A percentile compares a stretch with the other conserved stretches of the same genome.
These are phyloP conservation scores for Durusdinium trenchii DNA, from an alignment of 73 alveolate species.

Conservation along the genomic window DNA sequence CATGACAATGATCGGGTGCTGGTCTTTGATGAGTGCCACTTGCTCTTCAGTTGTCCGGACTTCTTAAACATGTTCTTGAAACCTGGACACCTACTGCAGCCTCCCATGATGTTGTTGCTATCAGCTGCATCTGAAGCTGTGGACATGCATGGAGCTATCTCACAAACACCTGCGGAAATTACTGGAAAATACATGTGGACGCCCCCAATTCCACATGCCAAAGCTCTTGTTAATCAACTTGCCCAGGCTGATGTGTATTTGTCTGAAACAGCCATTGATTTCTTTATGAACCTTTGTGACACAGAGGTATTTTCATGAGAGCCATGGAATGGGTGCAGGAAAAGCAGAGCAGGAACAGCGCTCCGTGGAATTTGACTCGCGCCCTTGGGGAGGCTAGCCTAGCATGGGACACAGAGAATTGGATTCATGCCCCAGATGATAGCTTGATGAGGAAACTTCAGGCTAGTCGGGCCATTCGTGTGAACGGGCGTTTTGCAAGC, in stretches of 20 bases:
- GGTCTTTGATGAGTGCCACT: constrained; percentile 66
- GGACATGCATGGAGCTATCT: background rate
- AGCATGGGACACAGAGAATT: constrained; percentile 37
- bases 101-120: constrained; percentile 12
- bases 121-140: constrained; percentile 46
- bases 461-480: constrained; percentile 41
- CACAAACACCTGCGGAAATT: background rate
- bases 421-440: background rate
- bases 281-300: constrained; percentile 11
- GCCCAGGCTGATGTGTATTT: constrained; percentile 22
- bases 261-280: constrained; percentile 3
- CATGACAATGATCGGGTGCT: constrained; percentile 34
- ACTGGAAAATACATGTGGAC: constrained; percentile 65
- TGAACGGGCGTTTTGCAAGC: background rate
- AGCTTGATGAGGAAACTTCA: constrained; percentile 4
- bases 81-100: background rate
- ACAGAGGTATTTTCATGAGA: constrained; percentile 50
- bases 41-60: constrained; percentile 40
- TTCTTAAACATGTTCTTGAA: background rate
- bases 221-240: constrained; percentile 18
- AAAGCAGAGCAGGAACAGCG: background rate
- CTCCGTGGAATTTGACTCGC: background rate
- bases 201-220: constrained; percentile 59
- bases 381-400: constrained; percentile 34
- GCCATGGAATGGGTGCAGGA: constrained; percentile 61